phyloP scores from a whole-genome alignment of 331 rosid species.

The Quercus phellos region DNA sequence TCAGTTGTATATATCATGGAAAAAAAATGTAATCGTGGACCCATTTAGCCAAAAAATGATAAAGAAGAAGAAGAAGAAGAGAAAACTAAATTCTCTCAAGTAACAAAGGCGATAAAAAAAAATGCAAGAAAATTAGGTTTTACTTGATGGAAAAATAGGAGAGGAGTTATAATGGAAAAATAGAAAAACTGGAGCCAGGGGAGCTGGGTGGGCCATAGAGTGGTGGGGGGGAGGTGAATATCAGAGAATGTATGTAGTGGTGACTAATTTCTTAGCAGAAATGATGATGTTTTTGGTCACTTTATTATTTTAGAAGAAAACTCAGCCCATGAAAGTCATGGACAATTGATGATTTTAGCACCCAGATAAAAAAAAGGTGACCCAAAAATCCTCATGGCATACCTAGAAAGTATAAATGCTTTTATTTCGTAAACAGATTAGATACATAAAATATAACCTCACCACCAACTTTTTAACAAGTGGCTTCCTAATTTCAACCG shows the following conservation, averaged over 20 bases:
- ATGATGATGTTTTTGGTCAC: conserved; percentile 50
- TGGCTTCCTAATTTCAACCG: background rate
- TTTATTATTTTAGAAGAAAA: conserved; percentile 30
- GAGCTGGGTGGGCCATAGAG: conserved; percentile 38
- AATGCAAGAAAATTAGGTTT: background rate
- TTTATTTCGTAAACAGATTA: background rate
- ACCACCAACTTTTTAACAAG: background rate
- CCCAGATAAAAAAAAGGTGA: conserved; percentile 1
- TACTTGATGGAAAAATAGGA: background rate
- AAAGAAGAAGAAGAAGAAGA: background rate
- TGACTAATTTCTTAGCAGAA: conserved; percentile 36
- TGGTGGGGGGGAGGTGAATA: conserved; percentile 27
- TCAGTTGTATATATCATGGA: too few species aligned
- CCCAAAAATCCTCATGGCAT: conserved; percentile 10
- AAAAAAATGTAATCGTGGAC: too few species aligned
- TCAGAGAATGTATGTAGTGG: conserved; percentile 39
- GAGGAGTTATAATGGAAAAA: background rate
- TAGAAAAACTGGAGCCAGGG: conserved; percentile 7
- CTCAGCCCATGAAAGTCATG: conserved; percentile 34
- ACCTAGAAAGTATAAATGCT: background rate
- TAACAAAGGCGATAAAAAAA: background rate
- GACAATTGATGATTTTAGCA: conserved; percentile 23
- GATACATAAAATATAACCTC: background rate
- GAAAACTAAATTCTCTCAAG: background rate
- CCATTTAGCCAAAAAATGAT: too few species aligned